Evolutionary conservation across 2,329 filamentous ascomycete genomes (phyloP).

Genomic region (Aspergillus sp.): DNA sequence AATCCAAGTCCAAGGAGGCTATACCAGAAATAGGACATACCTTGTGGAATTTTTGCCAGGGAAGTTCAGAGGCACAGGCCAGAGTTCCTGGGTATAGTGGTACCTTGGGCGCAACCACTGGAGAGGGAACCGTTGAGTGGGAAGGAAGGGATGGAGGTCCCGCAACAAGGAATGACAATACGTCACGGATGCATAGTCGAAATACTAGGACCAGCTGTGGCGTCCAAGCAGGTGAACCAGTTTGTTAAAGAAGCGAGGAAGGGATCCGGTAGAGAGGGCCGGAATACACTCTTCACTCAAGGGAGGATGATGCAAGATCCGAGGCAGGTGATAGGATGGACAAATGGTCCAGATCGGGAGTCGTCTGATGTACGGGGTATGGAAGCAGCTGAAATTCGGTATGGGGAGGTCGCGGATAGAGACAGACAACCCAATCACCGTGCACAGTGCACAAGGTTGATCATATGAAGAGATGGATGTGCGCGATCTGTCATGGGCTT

Average conservation of each 20-base stretch:
- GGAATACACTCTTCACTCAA: conserved; percentile 1
- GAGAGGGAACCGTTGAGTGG: conserved; percentile 8
- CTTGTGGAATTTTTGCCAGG: conserved; percentile 14
- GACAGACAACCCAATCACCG: conserved; percentile 14
- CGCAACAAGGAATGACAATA: conserved; percentile 27
- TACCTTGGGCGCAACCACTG: conserved; percentile 8
- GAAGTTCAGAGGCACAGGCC: conserved; percentile 10
- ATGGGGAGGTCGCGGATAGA: conserved; percentile 7
- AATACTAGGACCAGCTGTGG: conserved; percentile 6
- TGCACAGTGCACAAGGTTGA: conserved; percentile 5
- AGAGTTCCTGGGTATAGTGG: conserved; percentile 8
- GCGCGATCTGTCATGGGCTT: conserved; percentile 12
- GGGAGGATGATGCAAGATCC: conserved; percentile 1
- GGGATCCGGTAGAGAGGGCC: background rate
- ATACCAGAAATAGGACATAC: conserved; percentile 9
- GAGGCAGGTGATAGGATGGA: background rate
- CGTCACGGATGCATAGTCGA: conserved; percentile 26
- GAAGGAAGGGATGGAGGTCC: conserved; percentile 20
- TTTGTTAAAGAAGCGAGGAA: background rate
- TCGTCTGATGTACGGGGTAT: conserved; percentile 12
- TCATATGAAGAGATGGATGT: conserved; percentile 19
- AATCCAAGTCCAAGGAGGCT: background rate
- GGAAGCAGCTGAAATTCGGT: conserved; percentile 14
- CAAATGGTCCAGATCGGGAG: background rate
- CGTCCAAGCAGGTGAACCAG: background rate